Evolutionary conservation across 1,139 yeast genomes (phyloP), one percentile per base, ranked within the genome.

Genomic region (Pichia sp.): DNA sequence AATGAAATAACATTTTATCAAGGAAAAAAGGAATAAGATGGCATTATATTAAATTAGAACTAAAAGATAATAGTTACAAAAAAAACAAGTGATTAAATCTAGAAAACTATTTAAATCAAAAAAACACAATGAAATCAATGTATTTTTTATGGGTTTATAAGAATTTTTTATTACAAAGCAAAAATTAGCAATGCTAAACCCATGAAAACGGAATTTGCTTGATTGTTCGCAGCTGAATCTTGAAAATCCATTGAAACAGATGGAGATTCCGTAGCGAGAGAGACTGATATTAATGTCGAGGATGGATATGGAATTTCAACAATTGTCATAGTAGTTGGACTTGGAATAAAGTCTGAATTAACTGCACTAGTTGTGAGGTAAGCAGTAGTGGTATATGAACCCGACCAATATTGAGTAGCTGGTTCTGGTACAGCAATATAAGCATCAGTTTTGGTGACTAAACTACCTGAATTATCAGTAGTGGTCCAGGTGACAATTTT

Each of bases 371-470:
- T 27, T 2, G 37, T 34, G 3, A 34, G n/a, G 19, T 19, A 27
- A 8, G 20, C 13, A 9, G 37, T 20, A 2, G 37, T 34, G 5
- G 37, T 34, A 11, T 27, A 34, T n/a, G 37, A 26, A 14, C 37
- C 37, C 9, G 31, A 19, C 37, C 37, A 34, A 21, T 20, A 34
- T 20, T 34, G 37, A 6, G 37, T 34, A 9, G 37, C n/a, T 6
- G 37, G 20, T 27, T 34, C 37, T n/a, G 37, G 31, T 8, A 25
- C 19, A n/a, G 37, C 37, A 34, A 34, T 20, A 27, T 34, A 27
- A n/a, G 32, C 27, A 20, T 27, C 37, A 14, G 37, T 27, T 4
- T 6, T 20, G 6, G 37, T 27, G 4, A 19, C 25, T 2, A 15
- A 5, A 8, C 3, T 11, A 5, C 31, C 37, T n/a, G n/a, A n/a